Conservation (phyloP, 768 basidiomycete species). For the Mycena kentingensis region DNA sequence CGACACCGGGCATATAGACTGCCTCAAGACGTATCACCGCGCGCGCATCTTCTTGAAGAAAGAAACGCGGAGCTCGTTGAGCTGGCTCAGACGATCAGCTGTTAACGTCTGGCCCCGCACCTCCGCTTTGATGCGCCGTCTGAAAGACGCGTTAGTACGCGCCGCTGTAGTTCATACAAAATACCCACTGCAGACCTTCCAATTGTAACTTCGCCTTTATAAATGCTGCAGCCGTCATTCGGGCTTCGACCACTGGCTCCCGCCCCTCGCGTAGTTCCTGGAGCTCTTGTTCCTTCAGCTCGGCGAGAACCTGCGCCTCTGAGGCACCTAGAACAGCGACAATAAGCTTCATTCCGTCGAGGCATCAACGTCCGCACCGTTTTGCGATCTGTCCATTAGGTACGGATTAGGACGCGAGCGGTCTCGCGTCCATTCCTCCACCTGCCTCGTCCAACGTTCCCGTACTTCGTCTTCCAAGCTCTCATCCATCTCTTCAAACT, state of each 20-base stretch:
- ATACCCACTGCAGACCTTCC: constrained; percentile 3
- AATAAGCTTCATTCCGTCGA: neutral
- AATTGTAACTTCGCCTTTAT: neutral
- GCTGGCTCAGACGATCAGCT: neutral
- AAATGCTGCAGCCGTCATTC: neutral
- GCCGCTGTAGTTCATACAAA: neutral
- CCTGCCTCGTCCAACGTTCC: neutral
- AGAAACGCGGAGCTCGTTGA: constrained; percentile 12
- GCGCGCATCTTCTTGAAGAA: constrained; percentile 1
- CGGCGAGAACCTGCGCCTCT: neutral
- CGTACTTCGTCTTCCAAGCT: neutral
- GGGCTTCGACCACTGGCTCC: neutral
- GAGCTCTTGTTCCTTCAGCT: neutral
- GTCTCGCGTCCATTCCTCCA: constrained; percentile 8
- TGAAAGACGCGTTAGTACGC: neutral
- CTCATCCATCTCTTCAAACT: constrained; percentile 2
- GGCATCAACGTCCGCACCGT: neutral
- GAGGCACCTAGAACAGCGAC: neutral
- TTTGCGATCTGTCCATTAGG: neutral
- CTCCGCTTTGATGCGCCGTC: neutral
- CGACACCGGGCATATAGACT: constrained; percentile 7
- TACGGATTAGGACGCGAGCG: neutral
- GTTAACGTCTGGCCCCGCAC: neutral
- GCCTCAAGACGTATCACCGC: constrained; percentile 1
- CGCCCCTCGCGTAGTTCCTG: neutral